Evolutionary conservation across 169 alveolate species (phyloP), one percentile per base, ranked within the genome.

Genomic region (Ichthyophthirius multifiliis): DNA sequence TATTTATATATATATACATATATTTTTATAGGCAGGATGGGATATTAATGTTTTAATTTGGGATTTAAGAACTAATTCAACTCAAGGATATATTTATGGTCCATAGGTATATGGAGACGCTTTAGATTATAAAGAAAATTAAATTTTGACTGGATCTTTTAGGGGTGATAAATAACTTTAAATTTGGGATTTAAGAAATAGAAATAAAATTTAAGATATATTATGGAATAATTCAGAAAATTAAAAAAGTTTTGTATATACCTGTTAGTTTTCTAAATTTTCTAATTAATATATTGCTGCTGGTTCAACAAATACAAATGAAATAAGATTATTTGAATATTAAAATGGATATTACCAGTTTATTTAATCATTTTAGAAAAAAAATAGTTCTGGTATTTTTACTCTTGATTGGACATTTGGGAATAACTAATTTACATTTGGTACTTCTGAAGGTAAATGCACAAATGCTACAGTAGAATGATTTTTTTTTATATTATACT

Each of bases 31-130:
- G 71, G 97, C 94, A 18, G 97, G 97, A 46, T 93, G 97, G 97
- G 97, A 93, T 83, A 76, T 85, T 55, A 89, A 87, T 34, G 84
- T 93, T 15, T 75, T 90, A 43, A 78, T 87, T 34, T 93, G 94
- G 94, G 97, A 93, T 75, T 27, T 89, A 10, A 86, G 97, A 84
- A 65, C 84, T 30, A 86, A 82, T 39, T 83, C 82, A 30, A 83
- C 93, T 1, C 81, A 86, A 15, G 87, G 94, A 64, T 87, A 79
- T 77, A 87, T 90, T 48, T 90, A 85, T 83, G 97, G 95, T 0
- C 95, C 97, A 3, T 83, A 83, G 37, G 75, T 93, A 7, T 93
- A 88, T 65, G 95, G 95, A 30, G 97, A 93, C 74, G 85, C 95
- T 2, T 71, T 93, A 27, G 97, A 93, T 82, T 74, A 89, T 32